These are phyloP conservation scores for Yarrowia divulgata DNA, from an alignment of 805 yeast genomes.

Conservation along the genomic window DNA sequence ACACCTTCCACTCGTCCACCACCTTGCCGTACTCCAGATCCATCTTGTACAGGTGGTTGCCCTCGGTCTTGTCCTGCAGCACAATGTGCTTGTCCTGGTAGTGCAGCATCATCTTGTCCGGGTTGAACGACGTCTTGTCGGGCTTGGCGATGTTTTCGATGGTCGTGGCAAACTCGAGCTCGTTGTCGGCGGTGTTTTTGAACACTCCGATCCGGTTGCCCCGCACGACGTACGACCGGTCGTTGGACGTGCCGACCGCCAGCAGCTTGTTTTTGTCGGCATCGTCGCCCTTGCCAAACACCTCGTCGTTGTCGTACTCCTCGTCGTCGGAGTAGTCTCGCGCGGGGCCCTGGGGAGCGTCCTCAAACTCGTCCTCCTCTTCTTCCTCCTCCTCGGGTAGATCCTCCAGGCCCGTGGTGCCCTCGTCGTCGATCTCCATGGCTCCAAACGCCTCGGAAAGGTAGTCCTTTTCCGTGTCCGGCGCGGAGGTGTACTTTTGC, in stretches of 20 bases:
- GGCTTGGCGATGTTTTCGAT: slow-evolving; percentile 65
- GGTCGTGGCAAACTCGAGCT: slow-evolving; percentile 69
- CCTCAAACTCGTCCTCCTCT: slow-evolving; percentile 47
- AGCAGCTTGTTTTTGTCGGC: slow-evolving; percentile 63
- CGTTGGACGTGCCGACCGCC: slow-evolving; percentile 72
- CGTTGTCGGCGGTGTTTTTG: slow-evolving; percentile 60
- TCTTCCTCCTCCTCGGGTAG: slow-evolving; percentile 53
- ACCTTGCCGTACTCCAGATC: slow-evolving; percentile 80
- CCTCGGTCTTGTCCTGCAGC: slow-evolving; percentile 61
- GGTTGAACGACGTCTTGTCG: slow-evolving; percentile 60
- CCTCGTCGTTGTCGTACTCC: slow-evolving; percentile 48
- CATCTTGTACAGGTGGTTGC: slow-evolving; percentile 66
- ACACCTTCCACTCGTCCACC: slow-evolving; percentile 83
- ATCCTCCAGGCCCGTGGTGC: slow-evolving; percentile 48
- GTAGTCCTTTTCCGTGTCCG: slow-evolving; percentile 61
- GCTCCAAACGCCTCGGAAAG: slow-evolving; percentile 61
- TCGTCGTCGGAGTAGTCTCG: slow-evolving; percentile 51
- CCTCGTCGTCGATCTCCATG: slow-evolving; percentile 52
- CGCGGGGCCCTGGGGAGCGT: slow-evolving; percentile 44
- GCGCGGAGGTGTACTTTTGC: slow-evolving; percentile 49
- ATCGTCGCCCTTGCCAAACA: slow-evolving; percentile 48
- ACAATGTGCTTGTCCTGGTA: slow-evolving; percentile 74
- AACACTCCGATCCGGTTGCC: slow-evolving; percentile 84
- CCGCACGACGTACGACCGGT: slow-evolving; percentile 79
- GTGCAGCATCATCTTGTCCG: slow-evolving; percentile 76